Conservation (phyloP, 352 stramenopile genomes). For the Phytophthora nicotianae region DNA sequence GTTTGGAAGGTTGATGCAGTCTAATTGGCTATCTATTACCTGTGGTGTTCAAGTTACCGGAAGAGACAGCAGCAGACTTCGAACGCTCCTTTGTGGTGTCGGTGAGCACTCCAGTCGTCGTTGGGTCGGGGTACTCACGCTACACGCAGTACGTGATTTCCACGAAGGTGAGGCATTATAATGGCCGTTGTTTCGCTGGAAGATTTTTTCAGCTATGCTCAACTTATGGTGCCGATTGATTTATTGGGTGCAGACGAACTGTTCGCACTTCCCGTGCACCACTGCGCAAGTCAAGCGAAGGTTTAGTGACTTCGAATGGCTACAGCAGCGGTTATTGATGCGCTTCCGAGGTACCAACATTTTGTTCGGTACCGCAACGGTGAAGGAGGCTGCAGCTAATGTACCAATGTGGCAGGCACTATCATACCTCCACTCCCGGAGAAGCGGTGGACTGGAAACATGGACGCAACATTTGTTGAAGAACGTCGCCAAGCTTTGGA, state of each 20-base stretch:
- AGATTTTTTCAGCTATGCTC: not conserved
- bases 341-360: conserved; percentile 67
- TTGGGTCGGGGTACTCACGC: conserved; percentile 79
- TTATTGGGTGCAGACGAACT: conserved; percentile 56
- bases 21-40: not conserved
- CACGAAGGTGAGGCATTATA: conserved; percentile 62
- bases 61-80: conserved; percentile 47
- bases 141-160: conserved; percentile 91
- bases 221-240: not conserved
- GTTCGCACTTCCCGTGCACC: conserved; percentile 62
- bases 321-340: conserved; percentile 79
- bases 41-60: conserved; percentile 51
- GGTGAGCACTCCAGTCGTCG: conserved; percentile 81
- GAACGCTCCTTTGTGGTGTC: conserved; percentile 70
- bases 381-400: not conserved
- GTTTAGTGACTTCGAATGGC: conserved; percentile 92
- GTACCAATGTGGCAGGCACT: conserved; percentile 47
- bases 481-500: conserved; percentile 86
- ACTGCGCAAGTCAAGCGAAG: conserved; percentile 83
- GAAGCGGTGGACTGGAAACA: conserved; percentile 89
- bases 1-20: not conserved
- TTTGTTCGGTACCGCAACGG: not conserved
- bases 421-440: conserved; percentile 90
- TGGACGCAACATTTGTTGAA: conserved; percentile 91
- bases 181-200: not conserved